Evolutionary conservation across 2,329 filamentous ascomycete genomes (phyloP).

Genomic region (Colletotrichum viniferum): DNA sequence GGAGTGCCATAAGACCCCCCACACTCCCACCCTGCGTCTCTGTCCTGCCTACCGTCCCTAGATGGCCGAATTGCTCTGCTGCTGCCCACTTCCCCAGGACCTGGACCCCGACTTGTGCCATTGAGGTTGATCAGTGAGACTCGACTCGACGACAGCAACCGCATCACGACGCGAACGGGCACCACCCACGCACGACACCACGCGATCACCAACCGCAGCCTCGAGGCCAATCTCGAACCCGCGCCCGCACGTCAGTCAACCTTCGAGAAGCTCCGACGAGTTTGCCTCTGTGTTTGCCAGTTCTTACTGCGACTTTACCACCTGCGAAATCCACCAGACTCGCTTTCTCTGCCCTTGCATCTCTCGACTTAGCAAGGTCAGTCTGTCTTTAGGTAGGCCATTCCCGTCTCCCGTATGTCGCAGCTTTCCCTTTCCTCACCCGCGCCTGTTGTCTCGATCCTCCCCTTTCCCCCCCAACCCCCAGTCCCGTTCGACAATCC

Average conservation of each 20-base stretch:
- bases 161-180: not conserved
- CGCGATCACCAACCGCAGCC: not conserved
- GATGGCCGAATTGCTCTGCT: not conserved
- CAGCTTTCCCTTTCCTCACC: not conserved
- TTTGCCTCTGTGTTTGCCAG: not conserved
- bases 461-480: not conserved
- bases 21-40: not conserved
- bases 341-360: conserved; percentile 1
- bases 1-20: conserved; percentile 20
- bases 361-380: conserved; percentile 6
- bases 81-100: conserved; percentile 12
- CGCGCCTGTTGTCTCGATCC: not conserved
- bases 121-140: not conserved
- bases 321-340: not conserved
- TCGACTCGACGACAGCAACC: not conserved
- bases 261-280: conserved; percentile 1
- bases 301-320: not conserved
- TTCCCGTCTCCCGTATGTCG: conserved; percentile 1
- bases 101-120: not conserved
- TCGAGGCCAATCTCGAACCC: not conserved
- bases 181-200: not conserved
- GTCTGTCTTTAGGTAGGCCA: not conserved
- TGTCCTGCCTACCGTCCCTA: not conserved
- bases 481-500: not conserved
- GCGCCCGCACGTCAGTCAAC: not conserved